Base-by-base conservation (phyloP, 2,329 filamentous ascomycete species). In the Coniochaeta prunicola region DNA sequence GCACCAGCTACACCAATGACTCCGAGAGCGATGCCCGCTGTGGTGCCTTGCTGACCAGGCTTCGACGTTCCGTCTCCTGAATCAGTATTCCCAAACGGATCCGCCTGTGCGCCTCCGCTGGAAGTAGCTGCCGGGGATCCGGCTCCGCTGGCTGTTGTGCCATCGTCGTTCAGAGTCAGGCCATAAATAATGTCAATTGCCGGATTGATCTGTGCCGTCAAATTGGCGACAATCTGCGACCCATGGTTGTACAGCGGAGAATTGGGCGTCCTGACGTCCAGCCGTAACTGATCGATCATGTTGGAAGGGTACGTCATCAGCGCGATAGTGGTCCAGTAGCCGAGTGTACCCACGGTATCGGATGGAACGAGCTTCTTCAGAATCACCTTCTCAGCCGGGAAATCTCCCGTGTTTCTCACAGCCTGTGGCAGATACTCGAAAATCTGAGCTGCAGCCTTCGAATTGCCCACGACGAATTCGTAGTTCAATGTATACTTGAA, bases 401-500 rank as follows among this genome's bases (percentile, higher is more conserved):
- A 76, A 53, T 84, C 86, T 55, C 71, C 73, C 48, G 84, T 88
- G 63, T 87, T 82, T 2, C 82, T 77, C 56, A 96, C 79, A 63
- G 90, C 91, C 57, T 78, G 66, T 0, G 92, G 92, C 4, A 97
- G 77, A 64, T 84, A 89, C 57, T 83, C 76, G 77, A 97, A 96
- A 67, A 99, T 90, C 73, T 97, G 93, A 40, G 85, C 85, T 5
- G 91, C 89, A 19, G 92, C 89, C 63, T 87, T 80, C 15, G 85
- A 79, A 62, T 88, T 85, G 24, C 77, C 78, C 12, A 88, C 86
- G 30, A 97, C 89, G 69, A 96, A 96, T 9, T 82, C 76, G 72
- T 94, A 99, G 76, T 96, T 93, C 65, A 96, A 81, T 1, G 84
- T 82, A 68, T 86, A 88, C 57, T 84, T 77, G 80, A 97, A 97